Evolutionary conservation across 495 filamentous ascomycete genomes (phyloP), one percentile per base, ranked within the genome.

Genomic region (Hyaloscypha finlandica): DNA sequence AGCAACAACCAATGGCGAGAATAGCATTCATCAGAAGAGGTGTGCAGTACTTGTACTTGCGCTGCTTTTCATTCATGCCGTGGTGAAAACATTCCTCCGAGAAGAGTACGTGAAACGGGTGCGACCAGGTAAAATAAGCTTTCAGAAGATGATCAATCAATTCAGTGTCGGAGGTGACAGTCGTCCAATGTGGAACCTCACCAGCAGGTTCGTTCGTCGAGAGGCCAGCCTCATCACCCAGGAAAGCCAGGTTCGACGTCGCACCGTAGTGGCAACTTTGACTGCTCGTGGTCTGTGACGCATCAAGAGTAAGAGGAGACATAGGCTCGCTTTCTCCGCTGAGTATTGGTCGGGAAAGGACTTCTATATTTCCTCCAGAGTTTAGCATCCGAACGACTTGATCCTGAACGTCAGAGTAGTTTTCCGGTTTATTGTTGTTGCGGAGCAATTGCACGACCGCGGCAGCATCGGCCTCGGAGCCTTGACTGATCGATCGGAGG

Each of bases 61-160:
- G 81, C 35, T 37, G 6, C 12, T 37, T 19, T 11, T 75, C 75
- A 6, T 73, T 67, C 70, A 90, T 85, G 68, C 92, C 90, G 42
- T 83, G 77, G 59, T 88, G 76, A 71, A 95, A 94, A 55, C 87
- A 81, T 58, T 88, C 85, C 63, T 91, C 88, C 61, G 89, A 87
- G 53, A 95, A 84, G 4, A 90, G 80, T 5, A 86, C 83, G 70
- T 89, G 88, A 65, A 86, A 89, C 1, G 90, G 89, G 69, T 93
- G 89, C 68, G 88, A 85, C 92, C 92, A 95, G 70, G 84, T 84
- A 64, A 95, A 93, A 75, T 92, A 94, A 11, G 93, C 75, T n/a
- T 83, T 77, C 19, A 92, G 76, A 29, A 91, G 80, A 65, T 90
- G 86, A 60, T 84, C 77, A 11, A 91, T 81, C 37, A 91, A 80